Evolutionary conservation across 2,329 filamentous ascomycete species (phyloP).

Genomic region (Allantophomopsis lycopodina): DNA sequence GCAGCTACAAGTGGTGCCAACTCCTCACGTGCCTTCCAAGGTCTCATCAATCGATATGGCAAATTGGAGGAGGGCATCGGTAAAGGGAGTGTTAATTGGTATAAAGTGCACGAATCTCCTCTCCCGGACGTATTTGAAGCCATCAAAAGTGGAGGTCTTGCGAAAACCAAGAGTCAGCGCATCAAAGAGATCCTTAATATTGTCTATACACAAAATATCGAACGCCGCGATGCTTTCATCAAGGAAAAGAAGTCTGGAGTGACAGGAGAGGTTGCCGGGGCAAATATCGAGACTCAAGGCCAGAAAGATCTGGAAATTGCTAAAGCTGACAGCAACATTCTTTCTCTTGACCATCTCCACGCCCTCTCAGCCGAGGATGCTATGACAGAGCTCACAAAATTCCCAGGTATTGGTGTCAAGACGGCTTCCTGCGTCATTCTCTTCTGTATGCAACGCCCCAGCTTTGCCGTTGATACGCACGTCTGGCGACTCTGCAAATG

Average conservation of each 20-base stretch:
- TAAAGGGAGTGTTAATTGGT: slow-evolving; percentile 63
- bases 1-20: slow-evolving; percentile 33
- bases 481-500: slow-evolving; percentile 36
- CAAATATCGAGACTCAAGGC: slow-evolving; percentile 23
- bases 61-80: slow-evolving; percentile 47
- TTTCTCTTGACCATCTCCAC: slow-evolving; percentile 40
- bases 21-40: slow-evolving; percentile 51
- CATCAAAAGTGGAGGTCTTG: slow-evolving; percentile 59
- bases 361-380: slow-evolving; percentile 29
- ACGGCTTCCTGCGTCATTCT: slow-evolving; percentile 41
- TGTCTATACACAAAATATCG: slow-evolving; percentile 53
- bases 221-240: slow-evolving; percentile 34
- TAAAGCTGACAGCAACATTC: slow-evolving; percentile 39
- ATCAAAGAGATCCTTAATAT: slow-evolving; percentile 64
- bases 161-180: slow-evolving; percentile 53
- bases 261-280: slow-evolving; percentile 28
- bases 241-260: slow-evolving; percentile 25
- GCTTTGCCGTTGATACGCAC: slow-evolving; percentile 45
- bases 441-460: slow-evolving; percentile 36
- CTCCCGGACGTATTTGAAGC: slow-evolving; percentile 49
- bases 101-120: slow-evolving; percentile 47
- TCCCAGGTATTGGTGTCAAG: slow-evolving; percentile 41
- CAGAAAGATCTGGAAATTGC: slow-evolving; percentile 43
- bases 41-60: slow-evolving; percentile 51
- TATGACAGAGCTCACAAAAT: slow-evolving; percentile 33